These are phyloP conservation scores for Chlamydomonas reinhardtii DNA, from an alignment of 163 green algal species.

Conservation along the genomic window DNA sequence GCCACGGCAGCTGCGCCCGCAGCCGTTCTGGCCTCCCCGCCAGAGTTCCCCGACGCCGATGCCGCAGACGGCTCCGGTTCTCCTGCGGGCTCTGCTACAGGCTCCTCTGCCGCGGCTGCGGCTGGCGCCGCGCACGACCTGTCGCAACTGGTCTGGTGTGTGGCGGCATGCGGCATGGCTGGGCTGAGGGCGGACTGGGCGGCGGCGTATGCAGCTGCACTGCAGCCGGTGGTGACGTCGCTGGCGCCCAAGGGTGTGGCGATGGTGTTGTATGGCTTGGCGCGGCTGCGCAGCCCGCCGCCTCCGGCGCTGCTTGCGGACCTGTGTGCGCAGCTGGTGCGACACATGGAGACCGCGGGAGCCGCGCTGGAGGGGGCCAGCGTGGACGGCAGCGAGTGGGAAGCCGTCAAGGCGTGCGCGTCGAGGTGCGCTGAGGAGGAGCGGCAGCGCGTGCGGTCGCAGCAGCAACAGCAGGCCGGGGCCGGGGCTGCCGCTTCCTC, in stretches of 20 bases:
- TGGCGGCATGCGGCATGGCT: constrained; percentile 11
- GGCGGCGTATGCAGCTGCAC: background rate
- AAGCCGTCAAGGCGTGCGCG: too few relatives aligned
- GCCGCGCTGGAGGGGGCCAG: too few relatives aligned
- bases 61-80: background rate
- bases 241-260: constrained; percentile 13
- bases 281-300: background rate
- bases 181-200: constrained; percentile 32
- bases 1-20: background rate
- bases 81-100: background rate
- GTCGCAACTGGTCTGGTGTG: constrained; percentile 18
- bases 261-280: constrained; percentile 18
- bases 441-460: background rate
- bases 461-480: background rate
- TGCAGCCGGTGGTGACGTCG: constrained; percentile 7
- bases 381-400: too few relatives aligned
- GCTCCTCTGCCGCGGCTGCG: background rate
- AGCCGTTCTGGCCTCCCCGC: background rate
- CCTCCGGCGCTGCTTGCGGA: background rate
- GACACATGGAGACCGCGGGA: background rate
- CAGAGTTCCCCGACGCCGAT: background rate
- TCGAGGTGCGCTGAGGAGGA: too few relatives aligned
- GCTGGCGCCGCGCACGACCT: constrained; percentile 11
- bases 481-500: too few relatives aligned
- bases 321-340: constrained; percentile 13